Base-by-base conservation (phyloP, 345 rosid genomes). In the Populus simonii region DNA sequence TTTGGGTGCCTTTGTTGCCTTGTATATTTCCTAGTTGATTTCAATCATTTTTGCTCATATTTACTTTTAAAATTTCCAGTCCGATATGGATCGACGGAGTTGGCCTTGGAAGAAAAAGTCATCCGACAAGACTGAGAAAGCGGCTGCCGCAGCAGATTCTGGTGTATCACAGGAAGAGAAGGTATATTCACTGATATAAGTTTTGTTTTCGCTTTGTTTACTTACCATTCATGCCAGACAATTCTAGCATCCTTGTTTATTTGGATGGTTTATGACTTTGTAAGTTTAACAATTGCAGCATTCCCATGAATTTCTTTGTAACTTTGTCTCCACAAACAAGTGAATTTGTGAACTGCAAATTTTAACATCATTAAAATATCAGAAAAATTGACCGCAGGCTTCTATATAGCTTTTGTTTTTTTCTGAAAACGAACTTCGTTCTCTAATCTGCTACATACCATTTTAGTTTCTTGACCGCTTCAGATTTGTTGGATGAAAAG, bases 41-140 rank as follows among this genome's bases (percentile, higher is more conserved):
- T 76, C 35, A 43, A 66, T 74, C 61, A 51, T 74, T 71, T 71
- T 70, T 16, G 27, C 53, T 71, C 47, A 43, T 70, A 66, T 66
- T 57, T 20, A 69, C 82, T 78, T 7, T 9, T 39, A 53, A 51
- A 57, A 63, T 62, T 78, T n/a, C 33, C 78, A 78, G 78, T 63
- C 68, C 35, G 77, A 78, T 80, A 96, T 96, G 98, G 99, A 93
- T 78, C 93, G 93, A 66, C 88, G 93, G 84, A 88, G 94, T 75
- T 96, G 99, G 98, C 99, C 96, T 20, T 93, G 98, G 99, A 96
- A 93, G 97, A 96, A 90, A 85, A 96, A 93, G 75, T 92, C 98
- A 35, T 90, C 97, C 1, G 99, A 93, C 25, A 95, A 90, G 80
- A 23, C 84, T 68, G 92, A 89, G 45, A 90, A 90, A 80, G 84